A percentile compares a stretch with the other conserved stretches of the same genome.
phyloP scores from a whole-genome alignment of 1,139 yeast species.

The Geotrichum europaeum region DNA sequence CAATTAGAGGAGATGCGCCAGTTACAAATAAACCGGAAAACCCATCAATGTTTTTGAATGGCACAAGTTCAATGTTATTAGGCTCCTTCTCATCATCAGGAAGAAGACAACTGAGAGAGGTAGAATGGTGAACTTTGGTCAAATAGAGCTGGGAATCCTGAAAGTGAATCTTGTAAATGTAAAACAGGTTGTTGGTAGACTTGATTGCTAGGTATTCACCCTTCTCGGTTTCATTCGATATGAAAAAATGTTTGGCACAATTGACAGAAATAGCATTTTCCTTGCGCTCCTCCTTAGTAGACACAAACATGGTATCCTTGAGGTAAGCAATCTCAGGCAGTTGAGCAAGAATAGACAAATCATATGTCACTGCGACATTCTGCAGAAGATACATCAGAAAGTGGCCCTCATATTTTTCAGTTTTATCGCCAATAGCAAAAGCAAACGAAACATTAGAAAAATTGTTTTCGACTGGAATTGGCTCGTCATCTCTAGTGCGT shows the following conservation, averaged over 20 bases:
- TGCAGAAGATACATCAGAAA: conserved; percentile 5
- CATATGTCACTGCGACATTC: background rate
- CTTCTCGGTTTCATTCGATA: conserved; percentile 12
- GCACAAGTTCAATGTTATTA: conserved; percentile 27
- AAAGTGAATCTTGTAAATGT: conserved; percentile 7
- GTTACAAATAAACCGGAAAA: conserved; percentile 41
- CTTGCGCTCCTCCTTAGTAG: background rate
- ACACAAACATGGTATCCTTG: conserved; percentile 1
- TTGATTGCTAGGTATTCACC: conserved; percentile 14
- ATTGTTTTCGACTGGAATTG: conserved; percentile 2
- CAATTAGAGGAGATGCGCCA: conserved; percentile 66
- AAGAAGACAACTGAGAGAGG: conserved; percentile 31
- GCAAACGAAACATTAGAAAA: conserved; percentile 1
- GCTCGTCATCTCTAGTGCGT: conserved; percentile 12
- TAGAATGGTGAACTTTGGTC: conserved; percentile 8
- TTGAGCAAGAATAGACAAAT: conserved; percentile 6
- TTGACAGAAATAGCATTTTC: background rate
- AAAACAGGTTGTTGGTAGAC: conserved; percentile 5
- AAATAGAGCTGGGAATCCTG: conserved; percentile 4
- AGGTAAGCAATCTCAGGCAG: conserved; percentile 6
- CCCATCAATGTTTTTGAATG: conserved; percentile 17
- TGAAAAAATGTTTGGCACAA: conserved; percentile 6
- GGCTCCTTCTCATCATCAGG: conserved; percentile 53
- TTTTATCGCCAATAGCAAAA: background rate
- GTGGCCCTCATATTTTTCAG: background rate